Base-by-base conservation (phyloP, 73 alveolate species). In the Paramecium tetraurelia region DNA sequence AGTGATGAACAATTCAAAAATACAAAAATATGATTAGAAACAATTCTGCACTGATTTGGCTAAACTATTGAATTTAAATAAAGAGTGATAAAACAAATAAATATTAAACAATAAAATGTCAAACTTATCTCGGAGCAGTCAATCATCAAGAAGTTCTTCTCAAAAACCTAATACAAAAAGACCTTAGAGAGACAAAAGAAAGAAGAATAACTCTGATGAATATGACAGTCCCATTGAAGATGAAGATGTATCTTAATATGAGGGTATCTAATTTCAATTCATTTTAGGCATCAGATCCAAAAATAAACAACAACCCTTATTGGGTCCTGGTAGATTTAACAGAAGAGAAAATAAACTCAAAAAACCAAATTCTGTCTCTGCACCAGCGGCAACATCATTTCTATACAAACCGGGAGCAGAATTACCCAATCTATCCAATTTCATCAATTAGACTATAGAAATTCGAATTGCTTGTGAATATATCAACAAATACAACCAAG, bases 331-430 rank as follows among this genome's bases (percentile, higher is more conserved):
- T 44, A 80, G 44, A 41, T 24, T 31, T 24, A 80, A 38, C 41
- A 20, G 22, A 80, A 80, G 75, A 80, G 57, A 80, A 80, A 44
- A 22, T 12, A 80, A 80, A 80, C 46, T 24, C 24, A 41, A 80
- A 20, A 80, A 80, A 63, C 46, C 33, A 2, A 44, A 18, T 63
- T 46, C 75, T 43, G 53, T 44, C 20, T 24, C 1, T 43, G 21
- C 76, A 16, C 70, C 90, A 6, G 75, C 90, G 33, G 90, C 90
- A 41, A 24, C 70, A 3, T 44, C 90, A 48, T 80, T 80, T 35
- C 29, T 80, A 22, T 80, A 80, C 58, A 80, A 80, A 80, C 90
- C 90, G 14, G 90, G 90, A 3, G 90, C 57, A 20, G 90, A 80
- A 48, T 80, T 80, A 24, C 90, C 90, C 21, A 80, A 80, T 80